phyloP scores from a whole-genome alignment of 192 early-diverging fungal species.

The Backusella sp. region DNA sequence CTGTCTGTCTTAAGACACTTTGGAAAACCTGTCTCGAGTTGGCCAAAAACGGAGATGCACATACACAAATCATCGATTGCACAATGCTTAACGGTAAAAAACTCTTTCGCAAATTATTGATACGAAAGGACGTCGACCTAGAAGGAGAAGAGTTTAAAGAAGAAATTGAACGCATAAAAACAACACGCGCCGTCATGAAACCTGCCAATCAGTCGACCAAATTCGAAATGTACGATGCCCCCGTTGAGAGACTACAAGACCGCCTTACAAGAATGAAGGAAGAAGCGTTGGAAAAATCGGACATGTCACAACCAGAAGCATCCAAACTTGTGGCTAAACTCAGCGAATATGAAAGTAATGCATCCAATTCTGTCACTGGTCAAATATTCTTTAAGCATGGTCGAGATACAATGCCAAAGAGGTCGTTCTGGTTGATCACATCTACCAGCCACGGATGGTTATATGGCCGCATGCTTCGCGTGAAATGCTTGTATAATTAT shows the following conservation, averaged over 20 bases:
- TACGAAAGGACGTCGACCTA: constrained; percentile 7
- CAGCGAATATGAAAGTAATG: not conserved
- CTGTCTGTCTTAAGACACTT: not conserved
- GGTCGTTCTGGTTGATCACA: not conserved
- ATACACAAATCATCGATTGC: not conserved
- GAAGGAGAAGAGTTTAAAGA: not conserved
- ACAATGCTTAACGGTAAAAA: constrained; percentile 9
- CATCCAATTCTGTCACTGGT: not conserved
- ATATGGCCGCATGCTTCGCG: constrained; percentile 16
- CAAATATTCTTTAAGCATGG: not conserved
- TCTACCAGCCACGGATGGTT: constrained; percentile 15
- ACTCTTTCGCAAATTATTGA: not conserved
- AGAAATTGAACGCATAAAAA: not conserved
- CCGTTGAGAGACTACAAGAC: not conserved
- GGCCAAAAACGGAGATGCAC: constrained; percentile 3
- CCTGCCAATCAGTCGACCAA: too few species aligned
- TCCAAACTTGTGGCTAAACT: not conserved
- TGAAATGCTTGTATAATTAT: constrained; percentile 22
- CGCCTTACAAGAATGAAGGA: constrained; percentile 15
- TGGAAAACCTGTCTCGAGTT: not conserved
- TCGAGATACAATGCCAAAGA: not conserved
- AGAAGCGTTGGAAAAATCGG: not conserved
- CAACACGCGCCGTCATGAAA: not conserved
- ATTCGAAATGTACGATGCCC: not conserved
- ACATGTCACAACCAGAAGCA: not conserved